Conservation (phyloP, 805 yeast species). For the Torulaspora gathmanii region DNA sequence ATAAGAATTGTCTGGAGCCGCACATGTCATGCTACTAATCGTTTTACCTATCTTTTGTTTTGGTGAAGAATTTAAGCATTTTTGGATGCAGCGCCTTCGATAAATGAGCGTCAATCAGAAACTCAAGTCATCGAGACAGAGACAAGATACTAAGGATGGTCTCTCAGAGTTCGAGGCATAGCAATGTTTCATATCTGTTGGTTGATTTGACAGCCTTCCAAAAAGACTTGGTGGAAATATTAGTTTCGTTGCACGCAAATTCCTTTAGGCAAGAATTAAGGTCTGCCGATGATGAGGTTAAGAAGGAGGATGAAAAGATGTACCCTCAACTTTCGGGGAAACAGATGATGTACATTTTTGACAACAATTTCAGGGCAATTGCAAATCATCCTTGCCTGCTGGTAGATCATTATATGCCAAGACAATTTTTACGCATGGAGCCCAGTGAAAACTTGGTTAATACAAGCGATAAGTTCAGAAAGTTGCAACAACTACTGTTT, state of each 20-base stretch:
- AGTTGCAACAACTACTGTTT: conserved; percentile 45
- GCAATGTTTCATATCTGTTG: conserved; percentile 35
- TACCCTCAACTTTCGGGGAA: conserved; percentile 38
- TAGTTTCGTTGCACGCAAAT: conserved; percentile 41
- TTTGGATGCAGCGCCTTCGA: neutral
- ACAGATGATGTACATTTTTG: conserved; percentile 30
- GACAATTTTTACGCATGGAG: conserved; percentile 60
- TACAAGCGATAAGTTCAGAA: conserved; percentile 56
- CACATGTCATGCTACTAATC: no score
- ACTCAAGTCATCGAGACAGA: neutral
- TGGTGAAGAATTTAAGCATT: neutral
- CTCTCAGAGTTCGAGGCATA: neutral
- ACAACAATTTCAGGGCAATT: conserved; percentile 43
- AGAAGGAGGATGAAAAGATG: conserved; percentile 2
- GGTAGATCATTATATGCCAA: conserved; percentile 75
- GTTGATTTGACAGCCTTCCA: conserved; percentile 44
- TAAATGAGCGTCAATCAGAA: neutral
- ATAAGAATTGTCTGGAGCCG: no score
- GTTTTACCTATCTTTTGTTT: neutral
- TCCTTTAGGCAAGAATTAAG: conserved; percentile 28
- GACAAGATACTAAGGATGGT: neutral
- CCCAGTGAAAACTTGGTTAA: conserved; percentile 50
- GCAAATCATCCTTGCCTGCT: conserved; percentile 64
- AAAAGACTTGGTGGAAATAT: conserved; percentile 41
- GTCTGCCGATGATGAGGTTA: conserved; percentile 1